These are phyloP conservation scores for Puya raimondii DNA, from an alignment of 176 grass and related monocot genomes.

Conservation along the genomic window DNA sequence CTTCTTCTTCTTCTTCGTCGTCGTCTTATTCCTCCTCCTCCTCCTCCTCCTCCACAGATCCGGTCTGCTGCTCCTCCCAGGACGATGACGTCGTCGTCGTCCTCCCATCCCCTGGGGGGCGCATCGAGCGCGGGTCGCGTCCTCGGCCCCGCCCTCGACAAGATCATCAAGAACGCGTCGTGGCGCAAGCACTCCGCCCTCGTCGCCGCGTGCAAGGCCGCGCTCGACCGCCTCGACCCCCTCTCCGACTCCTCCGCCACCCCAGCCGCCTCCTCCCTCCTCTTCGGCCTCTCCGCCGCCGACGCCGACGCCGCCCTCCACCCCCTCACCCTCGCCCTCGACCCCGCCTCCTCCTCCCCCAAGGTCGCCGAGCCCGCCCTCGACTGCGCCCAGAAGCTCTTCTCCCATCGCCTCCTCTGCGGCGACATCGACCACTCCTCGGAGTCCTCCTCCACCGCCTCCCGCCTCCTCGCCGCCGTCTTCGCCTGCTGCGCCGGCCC, in stretches of 20 bases:
- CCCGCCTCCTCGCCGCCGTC: constrained; percentile 42
- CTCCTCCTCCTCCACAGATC: too few species aligned
- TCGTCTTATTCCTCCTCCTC: too few species aligned
- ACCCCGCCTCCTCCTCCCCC: constrained; percentile 55
- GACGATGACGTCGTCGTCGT: constrained; percentile 28
- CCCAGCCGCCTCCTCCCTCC: constrained; percentile 11
- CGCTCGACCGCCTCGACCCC: constrained; percentile 62
- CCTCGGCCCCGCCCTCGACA: constrained; percentile 75
- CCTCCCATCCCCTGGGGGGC: constrained; percentile 23
- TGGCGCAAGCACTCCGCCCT: constrained; percentile 79
- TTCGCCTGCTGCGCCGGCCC: constrained; percentile 42
- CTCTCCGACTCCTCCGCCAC: constrained; percentile 23
- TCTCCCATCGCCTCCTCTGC: constrained; percentile 46
- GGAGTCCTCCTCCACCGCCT: constrained; percentile 21
- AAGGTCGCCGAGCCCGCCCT: constrained; percentile 76
- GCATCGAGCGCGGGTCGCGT: constrained; percentile 45
- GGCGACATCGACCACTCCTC: constrained; percentile 46
- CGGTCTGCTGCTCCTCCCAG: too few species aligned
- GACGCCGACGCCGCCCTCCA: constrained; percentile 36
- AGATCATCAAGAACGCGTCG: constrained; percentile 93
- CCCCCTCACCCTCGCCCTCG: constrained; percentile 49
- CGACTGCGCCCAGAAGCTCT: constrained; percentile 60
- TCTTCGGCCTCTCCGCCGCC: constrained; percentile 29
- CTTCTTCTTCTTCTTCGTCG: neutral
- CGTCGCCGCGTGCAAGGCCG: constrained; percentile 72